These are phyloP conservation scores for Trichopus zeylanicus DNA, from an alignment of 116 monocot genomes.

Conservation along the genomic window DNA sequence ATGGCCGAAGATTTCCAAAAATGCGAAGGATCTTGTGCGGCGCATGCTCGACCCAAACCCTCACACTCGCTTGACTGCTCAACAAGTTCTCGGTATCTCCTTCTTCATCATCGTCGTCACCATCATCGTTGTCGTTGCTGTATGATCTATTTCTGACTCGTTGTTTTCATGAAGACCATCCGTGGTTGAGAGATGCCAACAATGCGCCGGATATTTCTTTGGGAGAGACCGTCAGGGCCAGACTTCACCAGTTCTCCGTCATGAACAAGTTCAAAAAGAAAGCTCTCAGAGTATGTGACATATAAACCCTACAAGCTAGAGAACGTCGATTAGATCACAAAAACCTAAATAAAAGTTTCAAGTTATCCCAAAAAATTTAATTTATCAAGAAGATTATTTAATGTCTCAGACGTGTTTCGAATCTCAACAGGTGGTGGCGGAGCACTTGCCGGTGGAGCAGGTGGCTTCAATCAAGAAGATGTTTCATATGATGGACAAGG, in stretches of 20 bases:
- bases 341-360: no score
- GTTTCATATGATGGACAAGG: slow-evolving; percentile 68
- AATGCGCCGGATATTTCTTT: slow-evolving; percentile 52
- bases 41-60: slow-evolving; percentile 77
- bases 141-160: no score
- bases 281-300: slow-evolving; percentile 46
- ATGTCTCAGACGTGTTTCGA: no score
- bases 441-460: slow-evolving; percentile 60
- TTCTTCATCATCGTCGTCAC: no score
- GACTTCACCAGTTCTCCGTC: slow-evolving; percentile 58
- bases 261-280: slow-evolving; percentile 93
- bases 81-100: slow-evolving; percentile 57
- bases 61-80: slow-evolving; percentile 42
- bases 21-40: slow-evolving; percentile 69
- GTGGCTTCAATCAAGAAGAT: slow-evolving; percentile 56
- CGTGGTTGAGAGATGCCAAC: slow-evolving; percentile 60
- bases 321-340: no score
- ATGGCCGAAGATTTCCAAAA: slow-evolving; percentile 64
- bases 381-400: no score
- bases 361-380: no score
- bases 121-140: no score
- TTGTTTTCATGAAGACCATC: slow-evolving; percentile 65
- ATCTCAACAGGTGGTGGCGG: slow-evolving; percentile 47
- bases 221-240: no score
- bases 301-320: no score